These are phyloP conservation scores for Verticillium klebahnii DNA, from an alignment of 2,329 filamentous ascomycete genomes.

Conservation along the genomic window DNA sequence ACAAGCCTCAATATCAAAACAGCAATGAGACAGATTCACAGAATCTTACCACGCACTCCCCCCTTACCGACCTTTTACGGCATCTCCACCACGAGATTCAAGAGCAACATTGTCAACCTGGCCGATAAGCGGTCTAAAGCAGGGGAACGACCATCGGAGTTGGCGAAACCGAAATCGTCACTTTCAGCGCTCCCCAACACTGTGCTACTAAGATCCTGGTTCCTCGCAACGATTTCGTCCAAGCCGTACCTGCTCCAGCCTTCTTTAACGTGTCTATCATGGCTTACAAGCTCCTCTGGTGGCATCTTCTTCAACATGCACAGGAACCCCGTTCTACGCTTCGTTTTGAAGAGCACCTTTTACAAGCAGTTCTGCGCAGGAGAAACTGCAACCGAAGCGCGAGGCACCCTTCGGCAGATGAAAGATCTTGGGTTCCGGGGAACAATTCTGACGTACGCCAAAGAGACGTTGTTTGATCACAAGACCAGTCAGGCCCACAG, in stretches of 20 bases:
- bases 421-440: constrained; percentile 47
- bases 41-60: not conserved
- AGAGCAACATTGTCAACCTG: not conserved
- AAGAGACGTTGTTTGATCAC: constrained; percentile 35
- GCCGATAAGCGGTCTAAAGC: not conserved
- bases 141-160: not conserved
- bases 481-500: constrained; percentile 16
- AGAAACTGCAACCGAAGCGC: constrained; percentile 40
- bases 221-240: not conserved
- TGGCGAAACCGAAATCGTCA: not conserved
- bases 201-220: not conserved
- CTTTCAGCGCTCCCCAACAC: not conserved
- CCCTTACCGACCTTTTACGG: not conserved
- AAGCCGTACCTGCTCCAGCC: not conserved
- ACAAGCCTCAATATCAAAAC: not conserved
- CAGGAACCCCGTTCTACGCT: constrained; percentile 41
- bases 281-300: not conserved
- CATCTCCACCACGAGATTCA: not conserved
- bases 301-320: constrained; percentile 35
- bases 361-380: constrained; percentile 54
- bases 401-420: constrained; percentile 32
- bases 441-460: constrained; percentile 51
- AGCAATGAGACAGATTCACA: not conserved
- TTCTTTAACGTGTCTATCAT: not conserved
- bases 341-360: constrained; percentile 44